phyloP scores from a whole-genome alignment of 2,329 filamentous ascomycete genomes.

The Blumeriella jaapii region DNA sequence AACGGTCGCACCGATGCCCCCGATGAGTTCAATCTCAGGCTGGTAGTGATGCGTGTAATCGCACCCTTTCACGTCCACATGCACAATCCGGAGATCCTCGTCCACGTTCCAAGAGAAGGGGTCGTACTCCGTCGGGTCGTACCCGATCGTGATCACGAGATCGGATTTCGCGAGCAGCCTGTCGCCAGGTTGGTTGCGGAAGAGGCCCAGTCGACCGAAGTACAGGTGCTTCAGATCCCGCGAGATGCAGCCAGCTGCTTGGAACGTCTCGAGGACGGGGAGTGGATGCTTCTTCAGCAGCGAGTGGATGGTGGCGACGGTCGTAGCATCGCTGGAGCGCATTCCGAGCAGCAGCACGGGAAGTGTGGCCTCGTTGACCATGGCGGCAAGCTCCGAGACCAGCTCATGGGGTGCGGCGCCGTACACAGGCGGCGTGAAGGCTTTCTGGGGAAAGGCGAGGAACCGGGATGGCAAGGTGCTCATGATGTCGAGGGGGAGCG shows the following conservation, averaged over 20 bases:
- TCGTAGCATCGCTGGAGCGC: conserved; percentile 30
- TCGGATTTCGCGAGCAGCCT: conserved; percentile 33
- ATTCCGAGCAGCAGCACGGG: conserved; percentile 37
- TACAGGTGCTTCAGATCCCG: conserved; percentile 34
- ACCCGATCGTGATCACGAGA: conserved; percentile 34
- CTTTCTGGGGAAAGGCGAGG: conserved; percentile 28
- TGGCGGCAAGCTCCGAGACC: conserved; percentile 27
- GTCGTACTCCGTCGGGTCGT: conserved; percentile 38
- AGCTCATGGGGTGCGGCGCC: conserved; percentile 29
- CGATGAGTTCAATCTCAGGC: conserved; percentile 12
- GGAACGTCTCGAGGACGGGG: conserved; percentile 39
- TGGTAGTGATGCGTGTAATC: conserved; percentile 13
- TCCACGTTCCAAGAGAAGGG: conserved; percentile 34
- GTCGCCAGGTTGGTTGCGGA: conserved; percentile 38
- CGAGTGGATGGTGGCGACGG: conserved; percentile 32
- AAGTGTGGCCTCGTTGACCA: conserved; percentile 28
- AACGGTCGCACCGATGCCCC: conserved; percentile 9
- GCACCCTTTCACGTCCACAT: conserved; percentile 34
- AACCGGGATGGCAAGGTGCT: conserved; percentile 17
- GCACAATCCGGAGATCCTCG: conserved; percentile 30
- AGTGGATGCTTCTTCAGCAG: conserved; percentile 32
- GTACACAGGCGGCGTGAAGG: conserved; percentile 32
- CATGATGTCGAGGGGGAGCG: conserved; percentile 33
- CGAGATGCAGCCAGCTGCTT: conserved; percentile 36
- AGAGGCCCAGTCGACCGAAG: conserved; percentile 36